Conservation (phyloP, 2,329 filamentous ascomycete species). For the Ascosphaera apis region DNA sequence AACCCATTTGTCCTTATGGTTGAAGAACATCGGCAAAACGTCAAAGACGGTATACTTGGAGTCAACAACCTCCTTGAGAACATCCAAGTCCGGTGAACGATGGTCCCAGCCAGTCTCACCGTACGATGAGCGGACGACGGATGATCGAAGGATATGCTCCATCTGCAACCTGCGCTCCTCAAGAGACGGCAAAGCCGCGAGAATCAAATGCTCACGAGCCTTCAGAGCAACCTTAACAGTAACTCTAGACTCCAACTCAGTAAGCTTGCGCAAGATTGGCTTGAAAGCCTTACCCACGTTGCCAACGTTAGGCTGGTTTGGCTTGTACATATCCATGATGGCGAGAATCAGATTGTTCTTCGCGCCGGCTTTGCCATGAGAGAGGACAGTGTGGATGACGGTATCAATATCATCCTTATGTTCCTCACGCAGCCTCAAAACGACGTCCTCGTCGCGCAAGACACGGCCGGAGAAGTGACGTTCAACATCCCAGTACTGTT, state of each 20-base stretch:
- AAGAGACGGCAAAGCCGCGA: constrained; percentile 83
- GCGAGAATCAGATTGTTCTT: constrained; percentile 90
- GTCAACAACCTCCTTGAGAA: constrained; percentile 94
- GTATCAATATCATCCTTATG: constrained; percentile 77
- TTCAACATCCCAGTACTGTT: constrained; percentile 66
- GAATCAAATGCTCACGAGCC: constrained; percentile 89
- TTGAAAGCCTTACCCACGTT: constrained; percentile 79
- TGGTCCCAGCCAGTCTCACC: constrained; percentile 95
- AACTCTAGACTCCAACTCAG: constrained; percentile 65
- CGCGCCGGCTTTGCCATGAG: constrained; percentile 71
- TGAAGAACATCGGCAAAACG: constrained; percentile 85
- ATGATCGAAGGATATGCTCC: constrained; percentile 93
- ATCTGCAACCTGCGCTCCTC: constrained; percentile 91
- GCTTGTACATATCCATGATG: constrained; percentile 80
- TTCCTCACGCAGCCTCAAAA: constrained; percentile 81
- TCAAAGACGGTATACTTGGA: constrained; percentile 98
- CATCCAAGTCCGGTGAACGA: constrained; percentile 66
- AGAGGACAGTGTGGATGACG: constrained; percentile 74
- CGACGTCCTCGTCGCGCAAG: constrained; percentile 75
- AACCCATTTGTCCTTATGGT: constrained; percentile 83
- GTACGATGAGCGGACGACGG: constrained; percentile 89
- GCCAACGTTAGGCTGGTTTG: constrained; percentile 75
- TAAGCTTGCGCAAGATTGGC: constrained; percentile 57
- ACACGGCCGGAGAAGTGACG: constrained; percentile 66
- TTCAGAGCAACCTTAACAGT: constrained; percentile 95